These are phyloP conservation scores for Nakataea oryzae DNA, from an alignment of 2,329 filamentous ascomycete genomes.

Conservation along the genomic window DNA sequence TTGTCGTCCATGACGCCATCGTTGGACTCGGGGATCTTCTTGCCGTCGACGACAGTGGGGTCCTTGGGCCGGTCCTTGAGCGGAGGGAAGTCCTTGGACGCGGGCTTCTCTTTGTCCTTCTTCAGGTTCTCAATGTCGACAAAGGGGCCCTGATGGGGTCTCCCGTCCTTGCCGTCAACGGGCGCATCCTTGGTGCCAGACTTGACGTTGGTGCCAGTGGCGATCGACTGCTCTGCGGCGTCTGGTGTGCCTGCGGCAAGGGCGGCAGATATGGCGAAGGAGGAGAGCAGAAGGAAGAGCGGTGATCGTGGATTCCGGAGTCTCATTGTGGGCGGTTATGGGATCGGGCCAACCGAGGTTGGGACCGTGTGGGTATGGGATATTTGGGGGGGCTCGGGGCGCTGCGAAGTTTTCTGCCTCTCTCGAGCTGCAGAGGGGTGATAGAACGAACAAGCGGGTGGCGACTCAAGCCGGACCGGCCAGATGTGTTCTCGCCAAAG, in stretches of 20 bases:
- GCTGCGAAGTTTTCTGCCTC: background rate
- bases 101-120: slow-evolving; percentile 21
- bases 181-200: slow-evolving; percentile 64
- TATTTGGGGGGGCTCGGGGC: background rate
- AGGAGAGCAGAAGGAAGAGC: slow-evolving; percentile 47
- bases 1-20: slow-evolving; percentile 93
- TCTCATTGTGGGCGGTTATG: slow-evolving; percentile 42
- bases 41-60: slow-evolving; percentile 44
- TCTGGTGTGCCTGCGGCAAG: slow-evolving; percentile 18
- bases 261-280: slow-evolving; percentile 35
- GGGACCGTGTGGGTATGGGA: background rate
- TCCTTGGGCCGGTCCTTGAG: slow-evolving; percentile 41
- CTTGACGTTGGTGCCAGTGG: slow-evolving; percentile 18
- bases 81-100: slow-evolving; percentile 24
- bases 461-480: background rate
- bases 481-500: background rate
- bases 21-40: slow-evolving; percentile 51
- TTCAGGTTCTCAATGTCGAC: slow-evolving; percentile 42
- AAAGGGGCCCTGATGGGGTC: slow-evolving; percentile 80
- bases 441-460: background rate
- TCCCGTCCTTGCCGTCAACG: slow-evolving; percentile 86
- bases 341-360: background rate
- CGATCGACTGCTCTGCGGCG: slow-evolving; percentile 9
- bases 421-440: background rate
- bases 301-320: slow-evolving; percentile 33